Evolutionary conservation across 2,329 filamentous ascomycete species (phyloP).

Genomic region (Lachnellula occidentalis): DNA sequence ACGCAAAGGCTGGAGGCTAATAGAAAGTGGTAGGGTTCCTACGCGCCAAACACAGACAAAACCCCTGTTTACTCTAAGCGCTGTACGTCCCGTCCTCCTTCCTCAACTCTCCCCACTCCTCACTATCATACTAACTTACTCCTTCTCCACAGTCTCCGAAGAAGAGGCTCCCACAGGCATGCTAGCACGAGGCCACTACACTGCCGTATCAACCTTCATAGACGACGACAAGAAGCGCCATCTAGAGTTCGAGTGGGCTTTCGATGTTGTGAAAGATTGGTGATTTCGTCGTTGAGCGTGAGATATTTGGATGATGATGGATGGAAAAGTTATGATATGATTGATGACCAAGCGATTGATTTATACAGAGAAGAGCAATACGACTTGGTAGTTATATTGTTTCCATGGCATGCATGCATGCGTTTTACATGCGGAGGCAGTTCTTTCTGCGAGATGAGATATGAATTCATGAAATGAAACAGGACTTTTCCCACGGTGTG

Average conservation of each 20-base stretch:
- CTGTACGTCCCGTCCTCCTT: conserved; percentile 56
- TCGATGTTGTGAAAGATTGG: conserved; percentile 97
- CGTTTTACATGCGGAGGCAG: not conserved
- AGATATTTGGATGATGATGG: not conserved
- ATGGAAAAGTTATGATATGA: not conserved
- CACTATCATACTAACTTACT: conserved; percentile 2
- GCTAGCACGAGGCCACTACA: conserved; percentile 85
- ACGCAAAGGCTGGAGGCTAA: conserved; percentile 1
- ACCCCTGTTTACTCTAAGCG: conserved; percentile 83
- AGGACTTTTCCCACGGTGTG: not conserved
- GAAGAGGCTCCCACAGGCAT: conserved; percentile 92
- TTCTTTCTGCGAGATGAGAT: not conserved
- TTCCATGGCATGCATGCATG: not conserved
- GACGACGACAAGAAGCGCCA: conserved; percentile 93
- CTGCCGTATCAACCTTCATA: conserved; percentile 81
- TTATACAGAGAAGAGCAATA: not conserved
- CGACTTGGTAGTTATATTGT: not conserved
- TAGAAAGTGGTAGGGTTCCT: conserved; percentile 63
- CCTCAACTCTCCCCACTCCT: not conserved
- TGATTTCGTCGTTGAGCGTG: conserved; percentile 34
- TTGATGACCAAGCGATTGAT: not conserved
- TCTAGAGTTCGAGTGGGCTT: conserved; percentile 90
- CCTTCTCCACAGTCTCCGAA: conserved; percentile 60
- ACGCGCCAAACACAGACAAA: conserved; percentile 85
- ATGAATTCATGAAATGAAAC: conserved; percentile 2